Percentiles rank a stretch among this genome's conserved stretches.
phyloP scores from a whole-genome alignment of 441 rosid genomes.

The Monsonia emarginata region DNA sequence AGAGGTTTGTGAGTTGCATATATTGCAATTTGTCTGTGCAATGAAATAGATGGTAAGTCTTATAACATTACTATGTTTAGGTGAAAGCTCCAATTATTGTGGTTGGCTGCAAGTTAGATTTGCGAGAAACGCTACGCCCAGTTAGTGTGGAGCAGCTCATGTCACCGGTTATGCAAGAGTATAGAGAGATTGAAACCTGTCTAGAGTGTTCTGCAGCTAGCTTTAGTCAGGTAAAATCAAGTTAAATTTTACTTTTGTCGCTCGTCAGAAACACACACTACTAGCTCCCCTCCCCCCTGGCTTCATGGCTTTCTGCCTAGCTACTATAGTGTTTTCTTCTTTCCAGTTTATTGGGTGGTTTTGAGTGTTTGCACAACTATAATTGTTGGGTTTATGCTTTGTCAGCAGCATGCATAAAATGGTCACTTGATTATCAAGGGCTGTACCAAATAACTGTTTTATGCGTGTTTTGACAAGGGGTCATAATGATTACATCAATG shows the following conservation, averaged over 20 bases:
- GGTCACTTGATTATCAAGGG: too few relatives aligned
- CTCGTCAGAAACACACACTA: background rate
- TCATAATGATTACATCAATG: background rate
- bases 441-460: background rate
- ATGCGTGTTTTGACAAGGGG: background rate
- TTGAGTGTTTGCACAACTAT: background rate
- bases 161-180: slow-evolving; percentile 67
- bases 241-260: background rate
- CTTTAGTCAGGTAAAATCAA: slow-evolving; percentile 40
- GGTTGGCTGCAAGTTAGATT: slow-evolving; percentile 69
- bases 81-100: slow-evolving; percentile 40
- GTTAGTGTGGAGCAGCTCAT: slow-evolving; percentile 48
- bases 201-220: slow-evolving; percentile 62
- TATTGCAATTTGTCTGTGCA: background rate
- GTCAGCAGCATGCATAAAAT: background rate
- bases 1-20: slow-evolving; percentile 28
- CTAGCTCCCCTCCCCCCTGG: background rate
- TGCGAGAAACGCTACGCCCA: slow-evolving; percentile 46
- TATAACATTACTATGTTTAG: background rate
- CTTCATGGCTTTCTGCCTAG: too few relatives aligned
- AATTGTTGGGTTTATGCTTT: background rate
- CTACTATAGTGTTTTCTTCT: background rate
- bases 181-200: slow-evolving; percentile 69
- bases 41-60: background rate
- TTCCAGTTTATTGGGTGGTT: background rate